Conservation (phyloP, 73 alveolate species). For the Uronychia setigera region DNA sequence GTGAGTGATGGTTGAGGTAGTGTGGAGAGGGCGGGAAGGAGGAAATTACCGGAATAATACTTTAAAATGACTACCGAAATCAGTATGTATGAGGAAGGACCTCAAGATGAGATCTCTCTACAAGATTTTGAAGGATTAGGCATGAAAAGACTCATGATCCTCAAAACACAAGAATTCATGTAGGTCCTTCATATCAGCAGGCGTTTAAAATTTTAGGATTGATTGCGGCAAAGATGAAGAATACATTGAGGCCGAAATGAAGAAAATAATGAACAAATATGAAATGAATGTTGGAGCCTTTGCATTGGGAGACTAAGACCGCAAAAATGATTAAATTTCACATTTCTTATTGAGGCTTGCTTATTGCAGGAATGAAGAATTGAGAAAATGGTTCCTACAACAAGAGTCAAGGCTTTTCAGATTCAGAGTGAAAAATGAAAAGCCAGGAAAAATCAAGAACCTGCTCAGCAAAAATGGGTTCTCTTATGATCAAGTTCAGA, state of each 20-base stretch:
- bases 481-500: slow-evolving; percentile 23
- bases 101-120: slow-evolving; percentile 12
- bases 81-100: slow-evolving; percentile 32
- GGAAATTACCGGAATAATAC: background rate
- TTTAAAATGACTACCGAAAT: slow-evolving; percentile 6
- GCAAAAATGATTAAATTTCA: slow-evolving; percentile 50
- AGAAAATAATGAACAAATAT: background rate
- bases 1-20: slow-evolving; percentile 4
- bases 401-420: slow-evolving; percentile 81
- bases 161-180: slow-evolving; percentile 42
- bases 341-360: slow-evolving; percentile 74
- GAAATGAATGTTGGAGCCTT: background rate
- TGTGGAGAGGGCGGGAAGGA: background rate
- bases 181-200: no score
- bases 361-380: slow-evolving; percentile 65
- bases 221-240: slow-evolving; percentile 19
- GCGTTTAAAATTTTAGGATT: background rate
- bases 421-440: slow-evolving; percentile 43
- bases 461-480: slow-evolving; percentile 45
- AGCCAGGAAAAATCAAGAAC: slow-evolving; percentile 33
- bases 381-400: slow-evolving; percentile 78
- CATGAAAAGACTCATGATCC: slow-evolving; percentile 35
- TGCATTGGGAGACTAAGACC: background rate
- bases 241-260: background rate
- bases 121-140: slow-evolving; percentile 24